Evolutionary conservation across 2,329 filamentous ascomycete genomes (phyloP), one percentile per base, ranked within the genome.

Genomic region (Fusarium sp.): DNA sequence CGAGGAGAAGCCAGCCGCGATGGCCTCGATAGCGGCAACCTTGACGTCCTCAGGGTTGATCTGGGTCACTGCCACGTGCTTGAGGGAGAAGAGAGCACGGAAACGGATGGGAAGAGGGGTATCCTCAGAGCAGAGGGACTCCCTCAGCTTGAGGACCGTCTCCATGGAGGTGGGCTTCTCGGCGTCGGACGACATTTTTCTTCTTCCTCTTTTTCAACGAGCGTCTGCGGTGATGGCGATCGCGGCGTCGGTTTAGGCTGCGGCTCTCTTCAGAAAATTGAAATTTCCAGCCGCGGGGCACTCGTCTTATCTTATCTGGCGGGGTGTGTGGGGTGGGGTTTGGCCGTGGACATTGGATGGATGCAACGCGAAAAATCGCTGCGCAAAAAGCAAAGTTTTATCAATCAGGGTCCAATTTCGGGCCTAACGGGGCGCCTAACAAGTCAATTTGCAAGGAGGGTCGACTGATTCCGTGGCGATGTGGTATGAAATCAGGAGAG

Each of bases 81-180:
- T 99, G 70, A 99, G 92, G 20, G 96, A 98, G 87, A 99, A 99
- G 78, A 99, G 93, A 50, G 97, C 96, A 79, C 97, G 95, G 85
- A 98, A 99, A 74, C 97, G 95, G 74, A 94, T 89, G 43, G 95
- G 93, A 64, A 99, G 93, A 54, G 95, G 92, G 72, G 94, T 93
- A 16, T 89, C 85, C 86, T 98, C 97, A 58, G 93, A 93, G 78
- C 89, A 92, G 70, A 99, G 91, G 69, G 92, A 93, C 80, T 93
- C 89, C 80, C 95, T 92, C 62, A 97, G 89, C 68, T 88, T 86
- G 66, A 86, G 79, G 76, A 95, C 88, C 54, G 90, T 91, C 77
- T 80, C 81, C 25, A 32, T 56, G 41, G 68, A 57, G 35, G 63
- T 61, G 59, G 75, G 66, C 23, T 57, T 63, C 61, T 79, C 78